Percentiles rank a stretch among this genome's conserved stretches.
phyloP scores from a whole-genome alignment of 2,329 filamentous ascomycete genomes.

The Claviceps fusiformis region DNA sequence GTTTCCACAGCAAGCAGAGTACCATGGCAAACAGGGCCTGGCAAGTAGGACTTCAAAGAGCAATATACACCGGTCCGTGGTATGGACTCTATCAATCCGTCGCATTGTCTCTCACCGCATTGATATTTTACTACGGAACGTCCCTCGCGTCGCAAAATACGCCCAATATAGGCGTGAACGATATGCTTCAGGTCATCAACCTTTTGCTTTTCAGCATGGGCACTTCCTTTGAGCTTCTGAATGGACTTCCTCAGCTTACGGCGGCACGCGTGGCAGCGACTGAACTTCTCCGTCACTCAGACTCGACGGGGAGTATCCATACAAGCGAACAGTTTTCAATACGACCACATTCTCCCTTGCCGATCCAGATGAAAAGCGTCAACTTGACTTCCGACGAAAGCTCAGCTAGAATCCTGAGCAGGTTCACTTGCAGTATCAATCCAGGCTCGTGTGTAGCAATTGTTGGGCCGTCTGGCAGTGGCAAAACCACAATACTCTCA shows the following conservation, averaged over 20 bases:
- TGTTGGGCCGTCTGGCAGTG: constrained; percentile 75
- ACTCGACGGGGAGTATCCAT: constrained; percentile 30
- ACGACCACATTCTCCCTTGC: constrained; percentile 16
- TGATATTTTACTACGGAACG: constrained; percentile 76
- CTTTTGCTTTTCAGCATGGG: constrained; percentile 74
- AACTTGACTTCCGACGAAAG: constrained; percentile 34
- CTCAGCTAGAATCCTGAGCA: neutral
- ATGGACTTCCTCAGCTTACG: constrained; percentile 68
- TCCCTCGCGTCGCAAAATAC: constrained; percentile 41
- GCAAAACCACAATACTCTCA: constrained; percentile 73
- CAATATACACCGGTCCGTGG: constrained; percentile 52
- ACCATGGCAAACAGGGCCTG: constrained; percentile 38
- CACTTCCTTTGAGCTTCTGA: constrained; percentile 55
- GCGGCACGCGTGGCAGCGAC: constrained; percentile 59
- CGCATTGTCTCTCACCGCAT: constrained; percentile 56
- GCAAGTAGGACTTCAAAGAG: constrained; percentile 49
- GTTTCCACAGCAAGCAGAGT: constrained; percentile 54
- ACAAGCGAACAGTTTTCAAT: constrained; percentile 19
- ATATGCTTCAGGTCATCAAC: constrained; percentile 63
- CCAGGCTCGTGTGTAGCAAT: constrained; percentile 58
- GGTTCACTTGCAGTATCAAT: constrained; percentile 42
- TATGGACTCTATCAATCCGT: constrained; percentile 68
- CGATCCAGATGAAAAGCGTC: constrained; percentile 39
- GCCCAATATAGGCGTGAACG: constrained; percentile 32
- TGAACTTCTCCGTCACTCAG: constrained; percentile 49